Evolutionary conservation across 768 basidiomycete species (phyloP).

Genomic region (Xerocomus spinulosus): DNA sequence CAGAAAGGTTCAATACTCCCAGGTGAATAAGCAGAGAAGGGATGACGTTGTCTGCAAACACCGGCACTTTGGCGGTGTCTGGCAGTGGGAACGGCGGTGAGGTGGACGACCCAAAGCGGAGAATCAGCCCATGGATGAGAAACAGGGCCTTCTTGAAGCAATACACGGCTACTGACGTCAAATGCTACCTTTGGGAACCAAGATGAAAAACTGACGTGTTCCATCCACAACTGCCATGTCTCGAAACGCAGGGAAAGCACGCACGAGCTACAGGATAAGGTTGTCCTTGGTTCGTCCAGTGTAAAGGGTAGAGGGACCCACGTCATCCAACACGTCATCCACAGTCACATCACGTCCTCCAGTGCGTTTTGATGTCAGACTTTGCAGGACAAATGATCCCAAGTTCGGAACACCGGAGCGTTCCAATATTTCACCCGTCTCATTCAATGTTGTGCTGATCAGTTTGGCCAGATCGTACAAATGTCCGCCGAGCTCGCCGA

Average conservation of each 20-base stretch:
- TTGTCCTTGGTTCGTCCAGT: slow-evolving; percentile 3
- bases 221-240: slow-evolving; percentile 70
- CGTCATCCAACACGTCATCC: slow-evolving; percentile 62
- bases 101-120: slow-evolving; percentile 58
- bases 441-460: slow-evolving; percentile 57
- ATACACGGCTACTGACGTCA: slow-evolving; percentile 56
- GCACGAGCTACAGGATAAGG: slow-evolving; percentile 51
- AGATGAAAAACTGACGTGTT: slow-evolving; percentile 41
- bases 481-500: slow-evolving; percentile 75
- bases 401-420: slow-evolving; percentile 61
- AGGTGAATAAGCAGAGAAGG: slow-evolving; percentile 79
- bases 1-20: slow-evolving; percentile 66
- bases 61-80: slow-evolving; percentile 51
- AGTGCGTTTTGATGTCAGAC: slow-evolving; percentile 44
- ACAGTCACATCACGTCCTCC: slow-evolving; percentile 35
- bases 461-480: slow-evolving; percentile 69
- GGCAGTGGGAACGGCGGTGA: slow-evolving; percentile 60
- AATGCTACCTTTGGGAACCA: slow-evolving; percentile 1
- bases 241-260: slow-evolving; percentile 74
- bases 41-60: slow-evolving; percentile 79
- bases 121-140: slow-evolving; percentile 61
- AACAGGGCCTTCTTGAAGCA: slow-evolving; percentile 90
- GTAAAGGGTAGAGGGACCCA: slow-evolving; percentile 30
- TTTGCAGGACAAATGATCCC: slow-evolving; percentile 69
- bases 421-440: slow-evolving; percentile 67